A percentile compares a stretch with the other conserved stretches of the same genome.
Evolutionary conservation across 1,284 basidiomycete genomes (phyloP).

Genomic region (Tausonia pullulans): DNA sequence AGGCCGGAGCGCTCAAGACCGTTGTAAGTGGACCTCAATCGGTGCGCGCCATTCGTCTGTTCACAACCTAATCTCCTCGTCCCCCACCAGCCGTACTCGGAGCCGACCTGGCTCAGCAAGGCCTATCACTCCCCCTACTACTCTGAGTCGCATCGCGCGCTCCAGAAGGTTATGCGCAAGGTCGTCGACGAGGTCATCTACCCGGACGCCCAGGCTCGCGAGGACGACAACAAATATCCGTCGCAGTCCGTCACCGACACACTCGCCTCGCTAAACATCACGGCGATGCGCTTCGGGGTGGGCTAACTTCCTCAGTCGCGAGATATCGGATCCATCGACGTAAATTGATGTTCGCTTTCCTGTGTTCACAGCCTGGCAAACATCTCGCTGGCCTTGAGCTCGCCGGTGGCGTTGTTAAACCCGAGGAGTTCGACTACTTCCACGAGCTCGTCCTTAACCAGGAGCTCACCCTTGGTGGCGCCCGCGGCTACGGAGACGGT

Average conservation of each 20-base stretch:
- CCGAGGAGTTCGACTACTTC: conserved; percentile 65
- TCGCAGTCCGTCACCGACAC: conserved; percentile 31
- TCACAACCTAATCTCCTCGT: background rate
- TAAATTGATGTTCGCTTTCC: background rate
- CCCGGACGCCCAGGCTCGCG: conserved; percentile 47
- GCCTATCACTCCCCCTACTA: conserved; percentile 79
- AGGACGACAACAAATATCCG: conserved; percentile 55
- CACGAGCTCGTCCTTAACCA: conserved; percentile 68
- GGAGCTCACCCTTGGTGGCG: conserved; percentile 65
- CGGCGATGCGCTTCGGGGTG: conserved; percentile 77
- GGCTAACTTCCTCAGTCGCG: background rate
- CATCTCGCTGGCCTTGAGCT: conserved; percentile 72
- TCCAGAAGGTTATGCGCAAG: conserved; percentile 39
- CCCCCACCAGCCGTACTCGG: background rate
- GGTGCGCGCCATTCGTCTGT: background rate
- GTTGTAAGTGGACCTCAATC: conserved; percentile 32
- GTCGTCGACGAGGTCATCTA: conserved; percentile 45
- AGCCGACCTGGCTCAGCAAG: conserved; percentile 62
- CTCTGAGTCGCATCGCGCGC: conserved; percentile 43
- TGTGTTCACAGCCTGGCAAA: conserved; percentile 37
- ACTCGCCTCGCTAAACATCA: conserved; percentile 33
- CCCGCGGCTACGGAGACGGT: conserved; percentile 76
- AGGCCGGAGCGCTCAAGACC: conserved; percentile 49
- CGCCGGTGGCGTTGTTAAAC: conserved; percentile 69
- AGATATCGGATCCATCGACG: background rate